These are phyloP conservation scores for Coemansia sp. DNA, from an alignment of 192 early-diverging fungal genomes.

Conservation along the genomic window DNA sequence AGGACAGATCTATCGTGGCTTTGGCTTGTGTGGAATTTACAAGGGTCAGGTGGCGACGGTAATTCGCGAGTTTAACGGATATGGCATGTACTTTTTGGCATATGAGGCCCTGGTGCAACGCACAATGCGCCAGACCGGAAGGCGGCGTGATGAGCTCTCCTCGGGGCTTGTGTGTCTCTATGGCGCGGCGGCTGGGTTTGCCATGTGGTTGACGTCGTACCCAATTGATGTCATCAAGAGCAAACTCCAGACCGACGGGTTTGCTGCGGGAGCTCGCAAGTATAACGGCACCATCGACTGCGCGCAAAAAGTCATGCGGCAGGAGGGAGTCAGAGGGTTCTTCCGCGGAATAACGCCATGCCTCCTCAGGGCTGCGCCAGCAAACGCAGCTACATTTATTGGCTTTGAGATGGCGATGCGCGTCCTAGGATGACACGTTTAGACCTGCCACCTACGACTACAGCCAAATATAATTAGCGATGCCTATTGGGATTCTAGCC, in stretches of 20 bases:
- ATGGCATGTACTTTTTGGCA: slow-evolving; percentile 89
- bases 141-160: slow-evolving; percentile 68
- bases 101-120: slow-evolving; percentile 90
- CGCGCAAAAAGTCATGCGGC: slow-evolving; percentile 68
- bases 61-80: slow-evolving; percentile 87
- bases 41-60: slow-evolving; percentile 88
- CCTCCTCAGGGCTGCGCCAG: slow-evolving; percentile 90
- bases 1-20: slow-evolving; percentile 67
- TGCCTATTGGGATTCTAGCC: too few species aligned
- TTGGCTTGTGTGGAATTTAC: slow-evolving; percentile 82
- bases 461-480: too few species aligned
- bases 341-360: slow-evolving; percentile 82
- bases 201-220: slow-evolving; percentile 82
- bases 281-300: slow-evolving; percentile 81
- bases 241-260: slow-evolving; percentile 91
- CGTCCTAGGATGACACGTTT: slow-evolving; percentile 17
- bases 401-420: slow-evolving; percentile 78
- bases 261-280: slow-evolving; percentile 60
- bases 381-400: slow-evolving; percentile 91
- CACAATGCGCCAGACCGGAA: slow-evolving; percentile 59
- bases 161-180: slow-evolving; percentile 74
- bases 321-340: slow-evolving; percentile 82
- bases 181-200: slow-evolving; percentile 83
- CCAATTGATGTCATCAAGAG: slow-evolving; percentile 94
- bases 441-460: background rate